Conservation (phyloP, 2,329 filamentous ascomycete species). For the Talaromyces sp. region DNA sequence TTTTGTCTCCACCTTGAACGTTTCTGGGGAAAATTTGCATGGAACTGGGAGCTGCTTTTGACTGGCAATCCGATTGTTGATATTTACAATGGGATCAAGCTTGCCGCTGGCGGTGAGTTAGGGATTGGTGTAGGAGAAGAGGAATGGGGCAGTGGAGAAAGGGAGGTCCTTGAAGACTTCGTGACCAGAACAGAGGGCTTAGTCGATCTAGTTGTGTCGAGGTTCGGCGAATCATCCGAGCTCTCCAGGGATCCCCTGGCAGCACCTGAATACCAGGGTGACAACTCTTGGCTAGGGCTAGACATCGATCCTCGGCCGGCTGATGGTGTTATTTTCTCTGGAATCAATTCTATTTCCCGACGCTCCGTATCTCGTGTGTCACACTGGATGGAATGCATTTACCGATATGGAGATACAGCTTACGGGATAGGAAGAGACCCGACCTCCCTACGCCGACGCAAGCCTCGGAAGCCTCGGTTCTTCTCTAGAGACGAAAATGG, state of each 20-base stretch:
- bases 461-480: constrained; percentile 35
- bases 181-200: constrained; percentile 78
- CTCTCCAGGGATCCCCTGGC: constrained; percentile 26
- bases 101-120: constrained; percentile 87
- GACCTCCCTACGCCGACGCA: constrained; percentile 61
- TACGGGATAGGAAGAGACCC: constrained; percentile 85
- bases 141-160: constrained; percentile 88
- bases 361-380: constrained; percentile 72
- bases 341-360: constrained; percentile 71
- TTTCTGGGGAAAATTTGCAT: constrained; percentile 75
- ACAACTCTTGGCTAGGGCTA: constrained; percentile 71
- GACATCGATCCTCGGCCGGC: constrained; percentile 68
- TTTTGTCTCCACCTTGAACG: constrained; percentile 74
- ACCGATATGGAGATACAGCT: constrained; percentile 77
- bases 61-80: constrained; percentile 84
- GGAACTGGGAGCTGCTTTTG: constrained; percentile 82
- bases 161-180: constrained; percentile 90
- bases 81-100: constrained; percentile 80
- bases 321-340: constrained; percentile 86
- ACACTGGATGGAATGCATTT: constrained; percentile 87
- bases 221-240: constrained; percentile 68
- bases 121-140: constrained; percentile 95
- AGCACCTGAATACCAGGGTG: constrained; percentile 21
- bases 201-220: constrained; percentile 83
- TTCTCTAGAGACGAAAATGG: constrained; percentile 11